Evolutionary conservation across 78 protist species (phyloP).

Genomic region (Capsaspora owczarzaki): DNA sequence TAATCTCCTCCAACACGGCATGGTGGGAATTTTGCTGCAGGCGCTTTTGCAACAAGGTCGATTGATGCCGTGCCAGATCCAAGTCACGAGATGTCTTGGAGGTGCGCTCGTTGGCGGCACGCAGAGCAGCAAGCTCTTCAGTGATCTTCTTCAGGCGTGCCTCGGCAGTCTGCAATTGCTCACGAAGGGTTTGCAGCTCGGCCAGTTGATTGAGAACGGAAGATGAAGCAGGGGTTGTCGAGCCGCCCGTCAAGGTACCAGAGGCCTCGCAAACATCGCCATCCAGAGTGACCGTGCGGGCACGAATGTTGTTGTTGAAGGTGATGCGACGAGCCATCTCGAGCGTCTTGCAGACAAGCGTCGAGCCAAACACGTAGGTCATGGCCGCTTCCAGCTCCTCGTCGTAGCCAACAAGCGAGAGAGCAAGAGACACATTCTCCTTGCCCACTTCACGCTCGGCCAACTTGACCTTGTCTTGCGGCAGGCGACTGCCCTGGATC

Average conservation of each 20-base stretch:
- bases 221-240: too few relatives aligned
- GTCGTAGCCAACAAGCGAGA: constrained; percentile 64
- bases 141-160: too few relatives aligned
- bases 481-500: constrained; percentile 38
- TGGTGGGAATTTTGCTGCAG: constrained; percentile 3
- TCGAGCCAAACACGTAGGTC: constrained; percentile 85
- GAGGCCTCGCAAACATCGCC: constrained; percentile 94
- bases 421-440: constrained; percentile 47
- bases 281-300: constrained; percentile 85
- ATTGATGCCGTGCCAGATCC: too few relatives aligned
- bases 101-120: too few relatives aligned
- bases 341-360: constrained; percentile 70
- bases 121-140: too few relatives aligned
- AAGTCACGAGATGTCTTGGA: too few relatives aligned
- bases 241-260: constrained; percentile 94
- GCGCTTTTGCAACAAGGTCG: not conserved
- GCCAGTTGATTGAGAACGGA: too few relatives aligned
- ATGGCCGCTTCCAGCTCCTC: constrained; percentile 72
- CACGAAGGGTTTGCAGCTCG: not conserved
- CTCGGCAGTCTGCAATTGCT: too few relatives aligned
- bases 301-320: not conserved
- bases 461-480: not conserved
- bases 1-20: not conserved
- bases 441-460: constrained; percentile 23
- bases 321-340: not conserved